Evolutionary conservation across 2,329 filamentous ascomycete species (phyloP).

Genomic region (Penicillium sp.): DNA sequence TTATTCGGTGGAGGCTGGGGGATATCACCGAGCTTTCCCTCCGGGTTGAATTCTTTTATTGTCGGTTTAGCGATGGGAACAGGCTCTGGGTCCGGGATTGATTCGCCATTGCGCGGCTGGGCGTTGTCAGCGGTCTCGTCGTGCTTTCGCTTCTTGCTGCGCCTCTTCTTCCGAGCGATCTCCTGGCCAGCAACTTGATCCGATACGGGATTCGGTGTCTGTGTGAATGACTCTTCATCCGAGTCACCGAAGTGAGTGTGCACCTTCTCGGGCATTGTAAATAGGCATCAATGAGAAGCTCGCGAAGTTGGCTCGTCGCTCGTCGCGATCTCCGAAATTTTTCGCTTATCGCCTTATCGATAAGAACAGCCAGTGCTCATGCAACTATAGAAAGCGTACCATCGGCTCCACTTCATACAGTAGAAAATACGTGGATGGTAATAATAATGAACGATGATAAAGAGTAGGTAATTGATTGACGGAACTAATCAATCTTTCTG

Average conservation of each 20-base stretch:
- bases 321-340: slow-evolving; percentile 11
- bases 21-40: not conserved
- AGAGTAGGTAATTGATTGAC: slow-evolving; percentile 15
- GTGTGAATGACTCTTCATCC: slow-evolving; percentile 25
- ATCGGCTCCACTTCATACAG: too few species aligned
- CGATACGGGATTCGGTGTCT: slow-evolving; percentile 7
- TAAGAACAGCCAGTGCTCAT: not conserved
- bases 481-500: not conserved
- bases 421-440: slow-evolving; percentile 63
- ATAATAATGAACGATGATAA: slow-evolving; percentile 65
- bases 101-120: slow-evolving; percentile 8
- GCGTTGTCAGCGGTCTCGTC: slow-evolving; percentile 21
- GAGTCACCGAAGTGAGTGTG: slow-evolving; percentile 37
- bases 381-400: too few species aligned
- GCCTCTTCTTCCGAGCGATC: slow-evolving; percentile 22
- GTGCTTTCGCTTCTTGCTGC: slow-evolving; percentile 33
- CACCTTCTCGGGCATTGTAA: slow-evolving; percentile 43
- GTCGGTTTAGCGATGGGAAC: not conserved
- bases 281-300: slow-evolving; percentile 2
- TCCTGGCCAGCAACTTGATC: slow-evolving; percentile 8
- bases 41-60: not conserved
- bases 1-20: not conserved
- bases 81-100: not conserved
- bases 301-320: not conserved
- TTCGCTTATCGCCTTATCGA: slow-evolving; percentile 18